Conservation (phyloP, 441 rosid species). For the Kokia cookei region DNA sequence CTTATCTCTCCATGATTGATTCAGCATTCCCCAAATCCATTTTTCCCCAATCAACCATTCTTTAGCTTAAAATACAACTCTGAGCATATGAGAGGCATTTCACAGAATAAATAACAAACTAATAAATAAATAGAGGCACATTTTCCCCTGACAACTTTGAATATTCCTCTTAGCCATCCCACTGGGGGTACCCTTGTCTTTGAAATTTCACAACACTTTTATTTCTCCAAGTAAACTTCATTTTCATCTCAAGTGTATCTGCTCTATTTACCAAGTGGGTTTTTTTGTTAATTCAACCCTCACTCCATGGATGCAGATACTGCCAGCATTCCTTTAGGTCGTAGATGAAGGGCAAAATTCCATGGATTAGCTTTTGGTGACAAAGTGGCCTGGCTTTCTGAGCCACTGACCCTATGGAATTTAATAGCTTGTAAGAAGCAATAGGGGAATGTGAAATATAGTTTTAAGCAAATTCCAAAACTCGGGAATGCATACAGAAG, state of each 20-base stretch:
- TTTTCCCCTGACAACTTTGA: slow-evolving; percentile 9
- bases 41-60: slow-evolving; percentile 19
- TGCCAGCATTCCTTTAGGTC: neutral
- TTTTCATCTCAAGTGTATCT: neutral
- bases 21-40: slow-evolving; percentile 23
- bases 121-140: slow-evolving; percentile 1
- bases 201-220: neutral
- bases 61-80: neutral
- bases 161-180: neutral
- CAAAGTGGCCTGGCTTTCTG: neutral
- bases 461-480: slow-evolving; percentile 6
- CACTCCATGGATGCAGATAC: neutral
- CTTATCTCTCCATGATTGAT: slow-evolving; percentile 33
- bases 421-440: neutral
- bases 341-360: neutral
- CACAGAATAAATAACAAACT: neutral
- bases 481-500: slow-evolving; percentile 16
- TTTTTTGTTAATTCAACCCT: neutral
- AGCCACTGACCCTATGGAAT: neutral
- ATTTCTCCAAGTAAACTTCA: neutral
- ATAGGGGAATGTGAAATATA: slow-evolving; percentile 5
- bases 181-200: neutral
- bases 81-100: slow-evolving; percentile 7
- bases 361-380: neutral
- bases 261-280: neutral